Percentiles rank a stretch among this genome's conserved stretches.
phyloP scores from a whole-genome alignment of 306 rosid species.

The Trifolium dubium region DNA sequence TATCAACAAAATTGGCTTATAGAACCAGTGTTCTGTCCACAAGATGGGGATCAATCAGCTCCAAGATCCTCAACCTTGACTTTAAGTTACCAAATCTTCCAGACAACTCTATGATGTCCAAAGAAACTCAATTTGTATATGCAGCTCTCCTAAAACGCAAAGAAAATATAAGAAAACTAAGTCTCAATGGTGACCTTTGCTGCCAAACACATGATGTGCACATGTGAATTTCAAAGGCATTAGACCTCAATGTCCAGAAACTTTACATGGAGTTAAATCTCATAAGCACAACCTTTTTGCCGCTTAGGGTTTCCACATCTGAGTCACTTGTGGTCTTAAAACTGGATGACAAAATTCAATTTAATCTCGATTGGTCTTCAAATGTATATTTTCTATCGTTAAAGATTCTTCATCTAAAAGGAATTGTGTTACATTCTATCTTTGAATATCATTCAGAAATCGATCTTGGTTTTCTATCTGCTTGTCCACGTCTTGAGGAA shows the following conservation, averaged over 20 bases:
- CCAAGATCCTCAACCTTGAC: not conserved
- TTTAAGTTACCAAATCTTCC: not conserved
- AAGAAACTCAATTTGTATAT: not conserved
- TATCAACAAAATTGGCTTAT: not conserved
- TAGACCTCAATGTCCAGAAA: not conserved
- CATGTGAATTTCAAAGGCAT: not conserved
- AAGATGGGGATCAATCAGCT: not conserved
- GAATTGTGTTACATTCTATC: not conserved
- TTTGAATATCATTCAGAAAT: not conserved
- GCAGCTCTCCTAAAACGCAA: not conserved
- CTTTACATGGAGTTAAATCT: not conserved
- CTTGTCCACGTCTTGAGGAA: not conserved
- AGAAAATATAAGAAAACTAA: not conserved
- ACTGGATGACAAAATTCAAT: not conserved
- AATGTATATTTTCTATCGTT: not conserved
- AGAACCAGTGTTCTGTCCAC: not conserved
- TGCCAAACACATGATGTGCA: not conserved
- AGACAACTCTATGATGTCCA: not conserved
- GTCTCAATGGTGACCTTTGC: not conserved
- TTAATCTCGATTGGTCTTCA: not conserved
- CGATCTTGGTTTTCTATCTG: not conserved
- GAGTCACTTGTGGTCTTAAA: not conserved
- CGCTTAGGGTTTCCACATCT: not conserved
- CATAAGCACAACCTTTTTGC: not conserved
- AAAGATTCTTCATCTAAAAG: not conserved